Conservation (phyloP, 257 asterid species). For the Solanum medicagineum region DNA sequence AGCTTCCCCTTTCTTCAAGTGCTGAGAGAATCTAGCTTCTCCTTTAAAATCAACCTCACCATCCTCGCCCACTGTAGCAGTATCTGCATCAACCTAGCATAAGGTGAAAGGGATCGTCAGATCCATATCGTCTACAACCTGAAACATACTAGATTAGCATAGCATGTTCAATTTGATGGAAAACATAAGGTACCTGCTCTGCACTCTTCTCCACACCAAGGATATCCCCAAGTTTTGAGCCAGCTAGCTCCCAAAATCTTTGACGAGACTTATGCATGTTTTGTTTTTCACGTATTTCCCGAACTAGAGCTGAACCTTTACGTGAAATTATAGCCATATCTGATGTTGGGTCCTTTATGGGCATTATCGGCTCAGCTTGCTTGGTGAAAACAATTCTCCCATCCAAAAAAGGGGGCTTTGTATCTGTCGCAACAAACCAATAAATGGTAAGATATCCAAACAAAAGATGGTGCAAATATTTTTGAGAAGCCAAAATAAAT, state of each 20-base stretch:
- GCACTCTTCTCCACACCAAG: slow-evolving; percentile 95
- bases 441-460: slow-evolving; percentile 8
- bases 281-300: slow-evolving; percentile 92
- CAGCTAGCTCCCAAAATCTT: slow-evolving; percentile 99
- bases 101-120: slow-evolving; percentile 5
- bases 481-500: not conserved
- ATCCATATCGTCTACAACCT: not conserved
- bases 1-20: slow-evolving; percentile 70
- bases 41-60: slow-evolving; percentile 96
- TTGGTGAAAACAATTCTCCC: slow-evolving; percentile 89
- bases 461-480: not conserved
- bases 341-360: slow-evolving; percentile 92
- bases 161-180: not conserved
- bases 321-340: slow-evolving; percentile 98
- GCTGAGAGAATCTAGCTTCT: slow-evolving; percentile 93
- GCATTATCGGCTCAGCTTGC: slow-evolving; percentile 94
- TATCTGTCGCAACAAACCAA: slow-evolving; percentile 40
- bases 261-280: slow-evolving; percentile 88
- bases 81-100: slow-evolving; percentile 91
- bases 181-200: slow-evolving; percentile 51
- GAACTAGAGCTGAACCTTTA: slow-evolving; percentile 80
- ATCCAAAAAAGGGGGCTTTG: slow-evolving; percentile 96
- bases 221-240: slow-evolving; percentile 86
- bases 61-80: slow-evolving; percentile 87
- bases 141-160: not conserved